Percentiles rank a stretch among this genome's conserved stretches.
phyloP scores from a whole-genome alignment of 2,329 filamentous ascomycete genomes.

The Monosporascus cannonballus region DNA sequence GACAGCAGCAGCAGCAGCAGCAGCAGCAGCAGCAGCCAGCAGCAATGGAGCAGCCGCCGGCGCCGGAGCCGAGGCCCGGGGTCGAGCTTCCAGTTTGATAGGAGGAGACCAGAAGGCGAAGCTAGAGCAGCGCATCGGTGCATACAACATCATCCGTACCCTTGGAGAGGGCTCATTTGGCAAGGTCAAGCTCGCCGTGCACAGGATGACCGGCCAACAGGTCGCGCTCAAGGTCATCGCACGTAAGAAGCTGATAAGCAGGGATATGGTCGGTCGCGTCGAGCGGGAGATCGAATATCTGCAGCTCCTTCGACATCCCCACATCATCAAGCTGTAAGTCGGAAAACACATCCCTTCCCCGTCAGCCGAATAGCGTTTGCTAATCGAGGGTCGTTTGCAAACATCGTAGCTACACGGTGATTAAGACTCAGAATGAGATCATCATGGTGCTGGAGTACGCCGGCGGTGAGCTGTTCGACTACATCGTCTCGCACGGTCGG shows the following conservation, averaged over 20 bases:
- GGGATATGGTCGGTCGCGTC: conserved; percentile 96
- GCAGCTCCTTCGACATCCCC: conserved; percentile 88
- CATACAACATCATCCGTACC: conserved; percentile 85
- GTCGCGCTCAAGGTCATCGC: conserved; percentile 98
- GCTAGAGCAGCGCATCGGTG: conserved; percentile 79
- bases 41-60: conserved; percentile 17
- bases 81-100: conserved; percentile 13
- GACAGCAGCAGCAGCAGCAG: conserved; percentile 24
- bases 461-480: conserved; percentile 94
- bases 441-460: conserved; percentile 99
- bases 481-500: conserved; percentile 89
- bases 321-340: conserved; percentile 94
- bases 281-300: conserved; percentile 98
- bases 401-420: conserved; percentile 74
- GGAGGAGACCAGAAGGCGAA: conserved; percentile 43
- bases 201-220: conserved; percentile 87
- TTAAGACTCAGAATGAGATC: conserved; percentile 89
- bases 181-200: conserved; percentile 95
- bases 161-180: conserved; percentile 96
- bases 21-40: conserved; percentile 21
- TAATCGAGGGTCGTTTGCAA: conserved; percentile 11
- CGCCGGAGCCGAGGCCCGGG: conserved; percentile 6
- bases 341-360: not conserved
- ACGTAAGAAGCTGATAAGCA: conserved; percentile 88
- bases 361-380: conserved; percentile 6